Evolutionary conservation across 768 basidiomycete genomes (phyloP).

Genomic region (Pleurotus ostreatus): DNA sequence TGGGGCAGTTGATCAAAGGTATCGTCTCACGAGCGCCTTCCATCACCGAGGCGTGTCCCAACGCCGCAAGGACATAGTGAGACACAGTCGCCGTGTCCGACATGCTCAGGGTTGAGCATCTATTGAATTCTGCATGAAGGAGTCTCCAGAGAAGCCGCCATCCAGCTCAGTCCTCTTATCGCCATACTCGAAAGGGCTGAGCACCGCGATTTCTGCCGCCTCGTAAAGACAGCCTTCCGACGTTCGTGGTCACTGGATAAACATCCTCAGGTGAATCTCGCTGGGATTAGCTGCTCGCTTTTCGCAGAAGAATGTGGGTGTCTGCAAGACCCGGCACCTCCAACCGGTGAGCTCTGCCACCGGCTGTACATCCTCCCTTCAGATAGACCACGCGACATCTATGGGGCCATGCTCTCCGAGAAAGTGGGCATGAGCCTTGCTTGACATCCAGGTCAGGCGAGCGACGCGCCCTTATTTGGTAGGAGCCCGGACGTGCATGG

Average conservation of each 20-base stretch:
- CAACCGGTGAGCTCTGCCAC: background rate
- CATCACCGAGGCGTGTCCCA: background rate
- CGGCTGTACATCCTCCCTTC: background rate
- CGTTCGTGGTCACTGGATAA: background rate
- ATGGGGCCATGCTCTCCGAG: background rate
- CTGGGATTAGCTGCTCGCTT: slow-evolving; percentile 1
- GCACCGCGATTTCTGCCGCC: background rate
- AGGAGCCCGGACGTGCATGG: slow-evolving; percentile 2
- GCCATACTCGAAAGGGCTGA: background rate
- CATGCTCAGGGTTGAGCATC: background rate
- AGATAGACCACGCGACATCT: background rate
- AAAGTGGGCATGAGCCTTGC: background rate
- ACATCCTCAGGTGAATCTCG: background rate
- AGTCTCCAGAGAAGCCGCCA: background rate
- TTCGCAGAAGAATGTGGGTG: background rate
- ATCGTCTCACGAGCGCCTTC: background rate
- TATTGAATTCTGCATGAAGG: background rate
- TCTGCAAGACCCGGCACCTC: background rate
- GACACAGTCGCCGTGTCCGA: background rate
- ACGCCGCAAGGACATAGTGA: background rate
- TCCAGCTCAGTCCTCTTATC: background rate
- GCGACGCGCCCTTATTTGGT: background rate
- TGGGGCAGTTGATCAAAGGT: no score
- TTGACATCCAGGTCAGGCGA: slow-evolving; percentile 1
- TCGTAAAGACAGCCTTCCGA: background rate